A percentile compares a stretch with the other conserved stretches of the same genome.
phyloP scores from a whole-genome alignment of 495 filamentous ascomycete species.

The Talaromyces stipitatus region DNA sequence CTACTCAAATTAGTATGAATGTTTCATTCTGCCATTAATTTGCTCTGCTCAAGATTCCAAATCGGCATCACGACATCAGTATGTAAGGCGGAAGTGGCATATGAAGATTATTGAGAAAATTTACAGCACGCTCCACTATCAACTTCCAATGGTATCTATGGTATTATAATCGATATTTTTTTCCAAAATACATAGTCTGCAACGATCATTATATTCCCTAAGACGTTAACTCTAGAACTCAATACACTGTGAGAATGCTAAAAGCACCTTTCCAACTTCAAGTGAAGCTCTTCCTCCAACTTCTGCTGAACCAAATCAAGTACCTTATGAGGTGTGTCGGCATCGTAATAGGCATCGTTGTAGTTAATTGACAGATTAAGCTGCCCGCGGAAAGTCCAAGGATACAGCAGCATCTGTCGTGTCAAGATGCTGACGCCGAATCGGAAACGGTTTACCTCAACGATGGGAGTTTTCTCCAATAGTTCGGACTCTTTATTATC shows the following conservation, averaged over 20 bases:
- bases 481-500: not conserved
- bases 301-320: constrained; percentile 5
- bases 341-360: constrained; percentile 14
- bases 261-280: constrained; percentile 13
- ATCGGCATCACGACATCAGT: too few species aligned
- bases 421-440: constrained; percentile 17
- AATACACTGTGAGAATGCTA: not conserved
- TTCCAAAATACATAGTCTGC: too few species aligned
- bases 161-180: too few species aligned
- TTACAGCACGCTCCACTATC: too few species aligned
- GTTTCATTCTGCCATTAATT: too few species aligned
- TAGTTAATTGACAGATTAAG: constrained; percentile 15
- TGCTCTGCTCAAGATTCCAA: too few species aligned
- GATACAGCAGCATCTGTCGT: constrained; percentile 14
- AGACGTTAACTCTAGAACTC: not conserved
- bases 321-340: not conserved
- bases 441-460: constrained; percentile 10
- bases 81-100: too few species aligned
- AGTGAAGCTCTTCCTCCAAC: constrained; percentile 8
- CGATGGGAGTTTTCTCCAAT: not conserved
- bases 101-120: too few species aligned
- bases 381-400: constrained; percentile 14
- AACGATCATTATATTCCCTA: not conserved
- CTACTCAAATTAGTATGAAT: too few species aligned
- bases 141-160: too few species aligned